Evolutionary conservation across 169 alveolate genomes (phyloP), one percentile per base, ranked within the genome.

Genomic region (Plasmodium yoelii): DNA sequence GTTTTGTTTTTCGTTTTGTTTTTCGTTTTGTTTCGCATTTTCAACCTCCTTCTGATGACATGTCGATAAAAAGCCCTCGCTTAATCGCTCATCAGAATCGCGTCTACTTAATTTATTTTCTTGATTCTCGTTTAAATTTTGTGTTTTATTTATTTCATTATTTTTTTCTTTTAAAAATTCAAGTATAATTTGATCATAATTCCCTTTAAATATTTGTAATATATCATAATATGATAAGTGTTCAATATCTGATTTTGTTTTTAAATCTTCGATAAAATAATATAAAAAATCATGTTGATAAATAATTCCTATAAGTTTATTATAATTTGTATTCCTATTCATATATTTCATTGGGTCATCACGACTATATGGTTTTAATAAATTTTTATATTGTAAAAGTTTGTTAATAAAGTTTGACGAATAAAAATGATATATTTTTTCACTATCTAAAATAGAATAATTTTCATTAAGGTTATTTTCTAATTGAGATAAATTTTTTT

Each of bases 201-300:
- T 49, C n/a, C 90, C 90, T 68, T 82, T 65, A 55, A 82, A 82
- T 13, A 46, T 61, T 19, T 82, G 69, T 8, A 82, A 44, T 19
- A 82, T 82, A 9, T 82, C 90, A 47, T 82, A 82, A 59, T 39
- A 82, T 5, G 86, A 68, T 51, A 82, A 28, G 53, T n/a, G 56
- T 19, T 82, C 86, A 44, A 82, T 82, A 34, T 68, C 84, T 15
- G 86, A 67, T 46, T 68, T 82, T 57, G 56, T 82, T 10, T 55
- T 82, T 44, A 77, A 51, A 6, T 77, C 88, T 56, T 77, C 88
- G n/a, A 24, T 74, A n/a, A 77, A 13, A 12, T 77, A 77, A 49
- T 64, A 77, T 39, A 77, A 51, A 46, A 77, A 77, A 77, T 77
- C 88, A 53, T 77, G 88, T 44, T 77, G 70, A 44, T 77, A 77